A percentile compares a stretch with the other conserved stretches of the same genome.
Conservation (phyloP, 2,329 filamentous ascomycete genomes). For the Tolypocladium inflatum region DNA sequence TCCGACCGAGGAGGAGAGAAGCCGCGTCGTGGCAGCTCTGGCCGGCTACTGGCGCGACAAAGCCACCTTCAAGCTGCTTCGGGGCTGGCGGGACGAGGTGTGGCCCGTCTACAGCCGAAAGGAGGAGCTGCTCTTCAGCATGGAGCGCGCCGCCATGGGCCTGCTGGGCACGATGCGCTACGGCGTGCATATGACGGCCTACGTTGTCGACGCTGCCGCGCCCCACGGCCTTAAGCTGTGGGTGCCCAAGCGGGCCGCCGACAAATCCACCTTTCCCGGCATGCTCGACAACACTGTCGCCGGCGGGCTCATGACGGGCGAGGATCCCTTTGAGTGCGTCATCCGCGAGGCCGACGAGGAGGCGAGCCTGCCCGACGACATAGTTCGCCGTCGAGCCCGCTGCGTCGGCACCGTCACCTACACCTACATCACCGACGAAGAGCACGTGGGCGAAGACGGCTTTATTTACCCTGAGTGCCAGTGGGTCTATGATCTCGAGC, state of each 20-base stretch:
- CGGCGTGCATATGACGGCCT: slow-evolving; percentile 75
- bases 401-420: slow-evolving; percentile 70
- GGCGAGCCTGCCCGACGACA: slow-evolving; percentile 62
- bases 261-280: slow-evolving; percentile 80
- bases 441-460: slow-evolving; percentile 70
- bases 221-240: slow-evolving; percentile 63
- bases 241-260: slow-evolving; percentile 66
- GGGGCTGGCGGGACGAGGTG: slow-evolving; percentile 70
- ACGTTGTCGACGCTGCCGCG: slow-evolving; percentile 34
- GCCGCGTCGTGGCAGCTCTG: slow-evolving; percentile 43
- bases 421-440: slow-evolving; percentile 66
- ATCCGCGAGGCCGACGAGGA: slow-evolving; percentile 85
- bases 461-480: slow-evolving; percentile 85
- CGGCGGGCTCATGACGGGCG: slow-evolving; percentile 65
- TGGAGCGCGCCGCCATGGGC: slow-evolving; percentile 67
- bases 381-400: slow-evolving; percentile 53
- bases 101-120: slow-evolving; percentile 68
- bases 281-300: slow-evolving; percentile 95
- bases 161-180: slow-evolving; percentile 71
- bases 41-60: slow-evolving; percentile 58
- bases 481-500: slow-evolving; percentile 82
- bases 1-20: slow-evolving; percentile 53
- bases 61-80: slow-evolving; percentile 63
- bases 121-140: slow-evolving; percentile 56
- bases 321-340: slow-evolving; percentile 71